phyloP scores from a whole-genome alignment of 148 eudicot genomes.

The Rhododendron vialii region DNA sequence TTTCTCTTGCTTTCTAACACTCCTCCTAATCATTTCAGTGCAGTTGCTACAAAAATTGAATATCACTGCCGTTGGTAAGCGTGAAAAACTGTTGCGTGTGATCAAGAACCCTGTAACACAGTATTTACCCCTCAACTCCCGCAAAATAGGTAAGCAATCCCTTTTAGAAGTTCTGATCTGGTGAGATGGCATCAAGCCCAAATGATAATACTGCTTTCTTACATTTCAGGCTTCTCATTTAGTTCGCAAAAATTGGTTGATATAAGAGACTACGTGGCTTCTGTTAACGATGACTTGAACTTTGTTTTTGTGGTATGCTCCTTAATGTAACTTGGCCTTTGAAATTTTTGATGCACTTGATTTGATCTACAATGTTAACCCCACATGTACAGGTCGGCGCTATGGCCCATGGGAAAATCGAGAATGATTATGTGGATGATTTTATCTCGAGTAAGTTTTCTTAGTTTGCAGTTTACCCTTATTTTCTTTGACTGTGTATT shows the following conservation, averaged over 20 bases:
- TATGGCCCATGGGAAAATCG: conserved; percentile 96
- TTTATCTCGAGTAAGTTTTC: conserved; percentile 61
- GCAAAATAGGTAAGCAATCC: conserved; percentile 63
- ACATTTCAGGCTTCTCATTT: conserved; percentile 69
- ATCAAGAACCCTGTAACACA: conserved; percentile 93
- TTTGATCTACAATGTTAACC: conserved; percentile 9
- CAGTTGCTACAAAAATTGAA: conserved; percentile 86
- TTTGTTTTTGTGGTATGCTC: conserved; percentile 86
- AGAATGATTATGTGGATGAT: conserved; percentile 65
- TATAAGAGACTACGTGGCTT: conserved; percentile 62
- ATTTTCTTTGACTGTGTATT: neutral
- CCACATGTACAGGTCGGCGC: conserved; percentile 75
- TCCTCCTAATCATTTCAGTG: conserved; percentile 42
- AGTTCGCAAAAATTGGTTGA: conserved; percentile 89
- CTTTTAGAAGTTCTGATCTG: neutral
- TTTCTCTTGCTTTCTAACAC: neutral
- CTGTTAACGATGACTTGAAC: conserved; percentile 47
- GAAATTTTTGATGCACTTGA: neutral
- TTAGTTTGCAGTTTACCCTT: neutral
- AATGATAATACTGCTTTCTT: conserved; percentile 12
- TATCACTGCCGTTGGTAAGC: conserved; percentile 76
- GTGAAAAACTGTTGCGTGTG: conserved; percentile 77
- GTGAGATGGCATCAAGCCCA: neutral
- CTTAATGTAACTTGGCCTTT: neutral
- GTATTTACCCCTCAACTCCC: conserved; percentile 69